A percentile compares a stretch with the other conserved stretches of the same genome.
Conservation (phyloP, 352 stramenopile species). For the Phytophthora agathidicida region DNA sequence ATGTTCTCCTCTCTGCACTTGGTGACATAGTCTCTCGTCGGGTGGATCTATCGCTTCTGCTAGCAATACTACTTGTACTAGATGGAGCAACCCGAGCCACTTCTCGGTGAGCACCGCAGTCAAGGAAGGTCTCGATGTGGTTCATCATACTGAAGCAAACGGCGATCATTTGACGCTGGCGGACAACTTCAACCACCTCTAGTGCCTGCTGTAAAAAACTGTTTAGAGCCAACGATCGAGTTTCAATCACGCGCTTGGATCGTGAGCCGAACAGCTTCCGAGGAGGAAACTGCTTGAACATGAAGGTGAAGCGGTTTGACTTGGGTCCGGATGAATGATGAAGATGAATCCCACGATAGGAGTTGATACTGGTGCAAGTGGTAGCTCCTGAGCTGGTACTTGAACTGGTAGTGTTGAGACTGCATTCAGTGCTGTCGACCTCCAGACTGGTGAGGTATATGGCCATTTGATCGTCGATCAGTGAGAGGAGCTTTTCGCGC, state of each 20-base stretch:
- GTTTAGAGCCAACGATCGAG: slow-evolving; percentile 65
- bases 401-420: slow-evolving; percentile 18
- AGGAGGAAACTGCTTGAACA: slow-evolving; percentile 73
- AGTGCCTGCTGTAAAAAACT: slow-evolving; percentile 66
- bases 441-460: slow-evolving; percentile 30
- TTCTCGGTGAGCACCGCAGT: slow-evolving; percentile 44
- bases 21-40: slow-evolving; percentile 14
- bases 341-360: slow-evolving; percentile 8
- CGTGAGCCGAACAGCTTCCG: slow-evolving; percentile 70
- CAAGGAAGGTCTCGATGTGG: slow-evolving; percentile 70
- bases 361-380: slow-evolving; percentile 28
- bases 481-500: slow-evolving; percentile 64
- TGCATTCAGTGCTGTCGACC: slow-evolving; percentile 21
- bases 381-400: slow-evolving; percentile 23
- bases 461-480: slow-evolving; percentile 58
- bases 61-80: slow-evolving; percentile 8
- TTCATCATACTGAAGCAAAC: slow-evolving; percentile 80
- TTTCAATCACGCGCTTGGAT: slow-evolving; percentile 72
- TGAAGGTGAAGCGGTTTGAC: slow-evolving; percentile 54
- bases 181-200: slow-evolving; percentile 56
- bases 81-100: slow-evolving; percentile 8
- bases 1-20: slow-evolving; percentile 24
- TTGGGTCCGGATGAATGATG: slow-evolving; percentile 13
- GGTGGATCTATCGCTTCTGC: slow-evolving; percentile 1
- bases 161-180: slow-evolving; percentile 64